Conservation (phyloP, 306 rosid species). For the Cicer pinnatifidum region DNA sequence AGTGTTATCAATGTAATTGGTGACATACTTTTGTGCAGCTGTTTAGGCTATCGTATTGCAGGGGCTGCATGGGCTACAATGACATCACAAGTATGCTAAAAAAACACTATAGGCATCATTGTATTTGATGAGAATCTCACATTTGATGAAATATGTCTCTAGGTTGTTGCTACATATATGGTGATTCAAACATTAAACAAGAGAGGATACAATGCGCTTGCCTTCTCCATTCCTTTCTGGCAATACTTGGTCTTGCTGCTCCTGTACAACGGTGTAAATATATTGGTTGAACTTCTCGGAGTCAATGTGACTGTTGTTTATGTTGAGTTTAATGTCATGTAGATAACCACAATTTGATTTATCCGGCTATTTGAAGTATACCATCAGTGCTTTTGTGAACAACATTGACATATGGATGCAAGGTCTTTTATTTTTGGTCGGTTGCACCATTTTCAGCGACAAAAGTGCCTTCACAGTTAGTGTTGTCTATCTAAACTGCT, state of each 20-base stretch:
- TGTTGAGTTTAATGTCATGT: too few relatives aligned
- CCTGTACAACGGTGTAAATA: constrained; percentile 44
- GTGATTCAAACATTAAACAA: constrained; percentile 63
- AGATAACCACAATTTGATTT: too few relatives aligned
- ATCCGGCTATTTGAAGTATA: too few relatives aligned
- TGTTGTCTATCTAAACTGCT: too few relatives aligned
- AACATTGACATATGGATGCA: too few relatives aligned
- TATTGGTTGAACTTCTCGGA: too few relatives aligned
- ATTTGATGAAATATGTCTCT: background rate
- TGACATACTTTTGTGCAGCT: constrained; percentile 64
- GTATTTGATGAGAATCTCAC: too few relatives aligned
- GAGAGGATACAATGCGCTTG: constrained; percentile 63
- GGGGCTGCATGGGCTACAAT: constrained; percentile 94
- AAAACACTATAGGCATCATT: background rate
- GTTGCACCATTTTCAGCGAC: too few relatives aligned
- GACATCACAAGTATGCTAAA: constrained; percentile 67
- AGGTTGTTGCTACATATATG: constrained; percentile 78
- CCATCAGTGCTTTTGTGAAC: too few relatives aligned
- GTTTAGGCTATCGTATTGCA: constrained; percentile 67
- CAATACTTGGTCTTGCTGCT: constrained; percentile 62
- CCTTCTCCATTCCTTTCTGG: constrained; percentile 63
- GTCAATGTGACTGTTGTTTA: too few relatives aligned
- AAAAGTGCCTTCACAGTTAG: too few relatives aligned
- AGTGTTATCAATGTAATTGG: constrained; percentile 68
- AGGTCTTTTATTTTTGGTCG: too few relatives aligned